phyloP scores from a whole-genome alignment of 1,284 basidiomycete genomes.

The Schizophyllum commune region DNA sequence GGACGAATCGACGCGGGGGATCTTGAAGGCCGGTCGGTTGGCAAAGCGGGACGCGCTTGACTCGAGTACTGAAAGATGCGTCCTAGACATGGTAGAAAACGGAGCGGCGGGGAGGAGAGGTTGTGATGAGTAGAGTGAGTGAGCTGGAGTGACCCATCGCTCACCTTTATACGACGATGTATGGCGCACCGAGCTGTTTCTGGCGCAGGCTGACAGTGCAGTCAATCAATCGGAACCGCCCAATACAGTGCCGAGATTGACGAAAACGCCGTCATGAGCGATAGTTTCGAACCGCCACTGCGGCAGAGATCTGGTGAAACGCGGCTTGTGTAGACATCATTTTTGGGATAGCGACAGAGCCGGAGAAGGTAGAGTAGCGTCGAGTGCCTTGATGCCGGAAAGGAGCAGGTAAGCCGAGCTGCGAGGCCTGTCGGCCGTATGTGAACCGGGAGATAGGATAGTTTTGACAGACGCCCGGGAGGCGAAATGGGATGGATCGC shows the following conservation, averaged over 20 bases:
- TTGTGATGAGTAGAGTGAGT: not conserved
- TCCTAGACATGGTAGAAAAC: slow-evolving; percentile 25
- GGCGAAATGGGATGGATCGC: not conserved
- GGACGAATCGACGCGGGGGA: slow-evolving; percentile 25
- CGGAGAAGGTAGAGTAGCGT: not conserved
- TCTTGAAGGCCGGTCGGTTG: slow-evolving; percentile 28
- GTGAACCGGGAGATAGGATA: not conserved
- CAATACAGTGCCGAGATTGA: not conserved
- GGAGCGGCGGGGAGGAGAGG: not conserved
- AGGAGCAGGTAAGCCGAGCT: not conserved
- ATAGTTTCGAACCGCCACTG: not conserved
- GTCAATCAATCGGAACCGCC: not conserved
- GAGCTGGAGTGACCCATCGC: not conserved
- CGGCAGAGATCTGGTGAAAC: not conserved
- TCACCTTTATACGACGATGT: not conserved
- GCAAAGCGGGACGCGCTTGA: slow-evolving; percentile 26
- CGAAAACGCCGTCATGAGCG: not conserved
- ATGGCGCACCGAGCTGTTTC: not conserved
- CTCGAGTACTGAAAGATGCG: slow-evolving; percentile 36
- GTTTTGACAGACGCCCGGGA: not conserved
- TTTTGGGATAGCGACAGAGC: not conserved
- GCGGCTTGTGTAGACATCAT: not conserved
- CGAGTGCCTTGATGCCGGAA: not conserved
- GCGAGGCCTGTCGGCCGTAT: not conserved
- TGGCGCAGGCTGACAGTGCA: not conserved